Conservation (phyloP, 306 rosid species). For the Vachellia collinsii region DNA sequence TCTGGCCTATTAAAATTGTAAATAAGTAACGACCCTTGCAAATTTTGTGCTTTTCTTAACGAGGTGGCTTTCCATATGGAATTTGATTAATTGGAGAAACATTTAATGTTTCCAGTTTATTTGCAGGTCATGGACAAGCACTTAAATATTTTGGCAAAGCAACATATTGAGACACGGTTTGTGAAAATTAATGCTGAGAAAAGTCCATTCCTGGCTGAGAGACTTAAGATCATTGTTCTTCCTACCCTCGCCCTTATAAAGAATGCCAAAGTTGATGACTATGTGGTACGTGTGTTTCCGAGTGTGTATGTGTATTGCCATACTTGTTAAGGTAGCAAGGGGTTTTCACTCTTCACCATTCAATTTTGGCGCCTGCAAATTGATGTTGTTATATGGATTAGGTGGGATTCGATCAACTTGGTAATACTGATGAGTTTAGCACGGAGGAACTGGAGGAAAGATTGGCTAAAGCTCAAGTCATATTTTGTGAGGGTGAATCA, state of each 20-base stretch:
- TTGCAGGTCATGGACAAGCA: slow-evolving; percentile 96
- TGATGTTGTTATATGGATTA: slow-evolving; percentile 39
- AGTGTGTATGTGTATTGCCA: background rate
- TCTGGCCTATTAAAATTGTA: background rate
- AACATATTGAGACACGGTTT: slow-evolving; percentile 88
- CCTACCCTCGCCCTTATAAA: slow-evolving; percentile 94
- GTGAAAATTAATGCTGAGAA: slow-evolving; percentile 87
- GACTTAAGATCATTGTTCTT: slow-evolving; percentile 85
- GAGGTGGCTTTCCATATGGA: background rate
- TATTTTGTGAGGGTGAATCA: slow-evolving; percentile 81
- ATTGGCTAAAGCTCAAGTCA: slow-evolving; percentile 39
- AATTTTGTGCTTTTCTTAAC: slow-evolving; percentile 7
- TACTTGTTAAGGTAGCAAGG: background rate
- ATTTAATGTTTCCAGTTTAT: slow-evolving; percentile 34
- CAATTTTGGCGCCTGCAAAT: slow-evolving; percentile 18
- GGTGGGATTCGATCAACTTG: slow-evolving; percentile 99
- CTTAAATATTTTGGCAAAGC: slow-evolving; percentile 77
- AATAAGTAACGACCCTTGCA: background rate
- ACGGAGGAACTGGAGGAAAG: slow-evolving; percentile 25
- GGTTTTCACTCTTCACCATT: background rate
- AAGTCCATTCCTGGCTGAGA: slow-evolving; percentile 94
- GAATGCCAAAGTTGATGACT: slow-evolving; percentile 94
- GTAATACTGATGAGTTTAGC: slow-evolving; percentile 75
- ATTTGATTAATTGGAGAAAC: slow-evolving; percentile 27
- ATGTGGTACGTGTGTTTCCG: slow-evolving; percentile 67